Conservation (phyloP, 2,329 filamentous ascomycete species). For the Paraphoma sp. region DNA sequence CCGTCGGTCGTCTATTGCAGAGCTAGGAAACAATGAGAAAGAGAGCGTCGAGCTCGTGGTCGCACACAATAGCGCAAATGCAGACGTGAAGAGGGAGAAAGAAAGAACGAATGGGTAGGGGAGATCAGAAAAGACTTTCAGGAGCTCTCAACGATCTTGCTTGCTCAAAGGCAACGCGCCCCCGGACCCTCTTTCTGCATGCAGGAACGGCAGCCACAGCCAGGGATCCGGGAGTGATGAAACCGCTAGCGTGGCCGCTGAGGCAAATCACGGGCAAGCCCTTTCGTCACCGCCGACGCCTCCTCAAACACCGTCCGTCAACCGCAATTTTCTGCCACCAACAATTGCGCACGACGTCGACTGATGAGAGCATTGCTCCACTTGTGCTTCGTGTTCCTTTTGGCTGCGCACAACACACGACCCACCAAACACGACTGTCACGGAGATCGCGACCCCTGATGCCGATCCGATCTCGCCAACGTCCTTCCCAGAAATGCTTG, state of each 20-base stretch:
- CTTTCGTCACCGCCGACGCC: slow-evolving; percentile 12
- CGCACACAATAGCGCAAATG: slow-evolving; percentile 20
- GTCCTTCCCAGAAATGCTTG: slow-evolving; percentile 5
- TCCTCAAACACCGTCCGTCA: slow-evolving; percentile 8
- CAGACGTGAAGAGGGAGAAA: slow-evolving; percentile 7
- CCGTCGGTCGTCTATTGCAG: slow-evolving; percentile 24
- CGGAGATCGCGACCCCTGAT: slow-evolving; percentile 9
- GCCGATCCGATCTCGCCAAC: slow-evolving; percentile 35
- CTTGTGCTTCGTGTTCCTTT: background rate
- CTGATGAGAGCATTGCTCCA: slow-evolving; percentile 7
- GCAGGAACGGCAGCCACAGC: slow-evolving; percentile 30
- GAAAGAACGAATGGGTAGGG: slow-evolving; percentile 14
- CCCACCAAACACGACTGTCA: slow-evolving; percentile 5
- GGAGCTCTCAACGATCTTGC: slow-evolving; percentile 8
- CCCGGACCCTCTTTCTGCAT: slow-evolving; percentile 20
- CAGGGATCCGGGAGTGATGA: slow-evolving; percentile 19
- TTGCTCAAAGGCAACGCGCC: slow-evolving; percentile 19
- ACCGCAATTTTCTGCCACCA: slow-evolving; percentile 7
- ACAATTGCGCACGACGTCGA: slow-evolving; percentile 11
- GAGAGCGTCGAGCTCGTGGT: slow-evolving; percentile 29
- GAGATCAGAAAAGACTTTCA: slow-evolving; percentile 20
- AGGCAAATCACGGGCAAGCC: slow-evolving; percentile 27
- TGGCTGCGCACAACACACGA: background rate
- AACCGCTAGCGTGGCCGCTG: slow-evolving; percentile 21
- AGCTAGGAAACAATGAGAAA: slow-evolving; percentile 18